Evolutionary conservation across 495 filamentous ascomycete genomes (phyloP), one percentile per base, ranked within the genome.

Genomic region (Amorphotheca resinae): DNA sequence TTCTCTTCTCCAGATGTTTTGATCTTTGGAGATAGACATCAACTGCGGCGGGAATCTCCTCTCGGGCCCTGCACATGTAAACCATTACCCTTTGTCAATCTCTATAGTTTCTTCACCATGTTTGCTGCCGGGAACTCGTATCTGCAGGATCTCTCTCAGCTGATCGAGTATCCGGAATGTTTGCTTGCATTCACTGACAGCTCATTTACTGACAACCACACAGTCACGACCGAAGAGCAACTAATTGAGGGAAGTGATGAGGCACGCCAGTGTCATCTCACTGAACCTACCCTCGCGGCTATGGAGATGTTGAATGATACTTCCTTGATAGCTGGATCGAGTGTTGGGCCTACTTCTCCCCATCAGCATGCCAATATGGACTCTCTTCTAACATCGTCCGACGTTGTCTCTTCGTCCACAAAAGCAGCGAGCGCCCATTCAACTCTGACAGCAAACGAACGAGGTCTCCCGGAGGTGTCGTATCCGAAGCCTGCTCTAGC

Each of bases 91-190:
- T 28, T 11, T 28, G 25, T 28, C 34, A 3, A 20, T 20, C 14
- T 45, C 8, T 35, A 9, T n/a, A 15, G 22, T 30, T 44, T n/a
- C 22, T 8, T 42, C 36, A 31, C 22, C 4, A 52, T 52, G 45
- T 17, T 45, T 4, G 22, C n/a, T 4, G 4, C 1, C 9, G 41
- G 50, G 9, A 42, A 45, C 37, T 16, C n/a, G n/a, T n/a, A n/a
- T n/a, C n/a, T 52, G 40, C 49, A 44, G 28, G 44, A 52, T 22
- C 35, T 45, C 11, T 30, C 23, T 7, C 25, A 40, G 41, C 28
- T 48, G 41, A 17, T 34, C 31, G 44, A 43, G 22, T 15, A 4
- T 8, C 18, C 14, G 34, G 41, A 47, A 3, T 33, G 42, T 42
- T 46, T 51, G 42, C 15, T 52, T n/a, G 37, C 22, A n/a, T 2